A percentile compares a stretch with the other conserved stretches of the same genome.
Conservation (phyloP, 176 grass and related monocot genomes). For the Carex myosuroides region DNA sequence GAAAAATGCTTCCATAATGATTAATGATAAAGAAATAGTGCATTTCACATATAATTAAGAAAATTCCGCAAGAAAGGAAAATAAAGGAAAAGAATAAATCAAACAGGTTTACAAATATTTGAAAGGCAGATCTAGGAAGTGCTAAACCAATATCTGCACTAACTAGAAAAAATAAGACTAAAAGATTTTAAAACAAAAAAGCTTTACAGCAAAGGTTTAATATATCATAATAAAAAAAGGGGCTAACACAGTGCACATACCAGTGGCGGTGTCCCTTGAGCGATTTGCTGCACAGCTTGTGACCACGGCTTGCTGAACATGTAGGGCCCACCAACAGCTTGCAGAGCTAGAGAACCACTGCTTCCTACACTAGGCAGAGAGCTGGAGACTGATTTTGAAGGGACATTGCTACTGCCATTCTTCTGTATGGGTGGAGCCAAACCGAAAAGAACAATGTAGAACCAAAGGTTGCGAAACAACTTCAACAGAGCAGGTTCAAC, state of each 20-base stretch:
- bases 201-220: neutral
- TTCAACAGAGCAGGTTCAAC: conserved; percentile 90
- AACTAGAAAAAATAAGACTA: neutral
- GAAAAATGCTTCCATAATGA: neutral
- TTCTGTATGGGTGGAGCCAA: conserved; percentile 89
- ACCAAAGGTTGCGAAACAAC: conserved; percentile 95
- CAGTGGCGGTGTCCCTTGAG: conserved; percentile 88
- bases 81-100: neutral
- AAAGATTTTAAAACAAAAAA: neutral
- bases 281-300: conserved; percentile 76
- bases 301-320: conserved; percentile 88
- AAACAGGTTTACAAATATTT: neutral
- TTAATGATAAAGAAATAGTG: neutral
- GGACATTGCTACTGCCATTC: conserved; percentile 34
- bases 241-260: conserved; percentile 37
- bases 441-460: conserved; percentile 98
- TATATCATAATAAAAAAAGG: neutral
- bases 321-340: conserved; percentile 95
- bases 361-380: conserved; percentile 53
- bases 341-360: conserved; percentile 56
- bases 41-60: neutral
- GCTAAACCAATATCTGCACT: neutral
- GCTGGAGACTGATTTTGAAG: conserved; percentile 69
- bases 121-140: neutral
- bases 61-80: neutral